phyloP scores from a whole-genome alignment of 1,284 basidiomycete species.

The Marasmius sp. region DNA sequence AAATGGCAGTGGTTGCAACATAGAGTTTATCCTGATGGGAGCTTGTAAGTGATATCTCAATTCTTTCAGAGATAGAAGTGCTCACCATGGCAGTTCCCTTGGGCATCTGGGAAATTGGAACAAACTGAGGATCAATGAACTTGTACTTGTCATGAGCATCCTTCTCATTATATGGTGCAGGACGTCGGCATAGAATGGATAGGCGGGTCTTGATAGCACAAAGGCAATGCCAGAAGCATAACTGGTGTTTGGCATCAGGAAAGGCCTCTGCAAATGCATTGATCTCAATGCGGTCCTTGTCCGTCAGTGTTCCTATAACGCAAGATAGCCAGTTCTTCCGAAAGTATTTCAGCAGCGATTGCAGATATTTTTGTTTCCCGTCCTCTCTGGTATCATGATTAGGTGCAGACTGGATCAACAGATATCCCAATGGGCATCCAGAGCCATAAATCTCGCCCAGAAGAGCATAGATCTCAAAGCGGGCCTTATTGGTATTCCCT shows the following conservation, averaged over 20 bases:
- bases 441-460: slow-evolving; percentile 21
- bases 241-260: slow-evolving; percentile 28
- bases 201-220: slow-evolving; percentile 17
- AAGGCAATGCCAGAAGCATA: slow-evolving; percentile 24
- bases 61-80: too few relatives aligned
- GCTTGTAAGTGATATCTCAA: too few relatives aligned
- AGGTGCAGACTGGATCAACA: slow-evolving; percentile 14
- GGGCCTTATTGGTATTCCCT: slow-evolving; percentile 20
- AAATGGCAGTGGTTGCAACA: slow-evolving; percentile 8
- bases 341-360: slow-evolving; percentile 14
- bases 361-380: slow-evolving; percentile 14
- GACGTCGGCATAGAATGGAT: neutral
- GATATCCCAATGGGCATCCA: slow-evolving; percentile 18
- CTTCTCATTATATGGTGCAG: neutral
- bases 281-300: slow-evolving; percentile 24
- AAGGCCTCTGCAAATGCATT: slow-evolving; percentile 1
- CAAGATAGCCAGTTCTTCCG: slow-evolving; percentile 14
- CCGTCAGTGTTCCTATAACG: slow-evolving; percentile 18
- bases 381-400: slow-evolving; percentile 4
- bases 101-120: neutral
- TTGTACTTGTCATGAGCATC: neutral
- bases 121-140: neutral
- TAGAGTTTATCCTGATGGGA: neutral
- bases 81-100: neutral
- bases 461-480: slow-evolving; percentile 18